Evolutionary conservation across 2,329 filamentous ascomycete genomes (phyloP).

Genomic region (Trichothecium roseum): DNA sequence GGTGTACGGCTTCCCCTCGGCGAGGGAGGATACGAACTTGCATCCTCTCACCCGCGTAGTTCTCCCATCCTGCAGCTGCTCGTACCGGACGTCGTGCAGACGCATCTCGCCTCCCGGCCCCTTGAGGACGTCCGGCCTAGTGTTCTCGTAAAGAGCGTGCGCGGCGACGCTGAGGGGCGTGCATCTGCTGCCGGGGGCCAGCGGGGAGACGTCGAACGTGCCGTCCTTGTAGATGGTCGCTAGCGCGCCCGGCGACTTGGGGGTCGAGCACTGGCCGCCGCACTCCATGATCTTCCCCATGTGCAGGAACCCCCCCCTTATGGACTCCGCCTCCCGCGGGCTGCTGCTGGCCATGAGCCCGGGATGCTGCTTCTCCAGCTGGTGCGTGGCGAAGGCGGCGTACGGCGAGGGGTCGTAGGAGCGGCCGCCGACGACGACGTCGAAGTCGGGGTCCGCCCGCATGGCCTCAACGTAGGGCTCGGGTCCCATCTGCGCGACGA

Average conservation of each 20-base stretch:
- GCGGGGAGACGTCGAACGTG: slow-evolving; percentile 34
- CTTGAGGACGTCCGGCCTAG: slow-evolving; percentile 34
- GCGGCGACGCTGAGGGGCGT: slow-evolving; percentile 39
- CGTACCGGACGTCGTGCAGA: slow-evolving; percentile 20
- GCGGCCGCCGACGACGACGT: slow-evolving; percentile 33
- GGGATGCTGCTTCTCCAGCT: slow-evolving; percentile 5
- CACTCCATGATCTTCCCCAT: slow-evolving; percentile 47
- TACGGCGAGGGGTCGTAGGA: slow-evolving; percentile 26
- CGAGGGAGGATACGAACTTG: slow-evolving; percentile 15
- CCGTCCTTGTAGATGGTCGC: slow-evolving; percentile 29
- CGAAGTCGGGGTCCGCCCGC: slow-evolving; percentile 23
- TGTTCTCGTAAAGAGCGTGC: slow-evolving; percentile 45
- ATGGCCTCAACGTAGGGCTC: slow-evolving; percentile 30
- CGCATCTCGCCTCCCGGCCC: slow-evolving; percentile 39
- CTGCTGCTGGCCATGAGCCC: too few species aligned
- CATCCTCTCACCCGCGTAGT: slow-evolving; percentile 2
- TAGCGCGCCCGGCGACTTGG: slow-evolving; percentile 31
- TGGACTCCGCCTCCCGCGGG: neutral
- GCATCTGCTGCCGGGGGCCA: slow-evolving; percentile 26
- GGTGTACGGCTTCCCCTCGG: slow-evolving; percentile 20
- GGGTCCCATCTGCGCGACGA: slow-evolving; percentile 32
- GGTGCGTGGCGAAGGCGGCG: slow-evolving; percentile 15
- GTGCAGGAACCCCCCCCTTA: slow-evolving; percentile 25
- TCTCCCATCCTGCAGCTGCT: slow-evolving; percentile 11
- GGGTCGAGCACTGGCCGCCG: slow-evolving; percentile 33